Conservation (phyloP, 176 grass and related monocot genomes). For the Tuctoria greenei region DNA sequence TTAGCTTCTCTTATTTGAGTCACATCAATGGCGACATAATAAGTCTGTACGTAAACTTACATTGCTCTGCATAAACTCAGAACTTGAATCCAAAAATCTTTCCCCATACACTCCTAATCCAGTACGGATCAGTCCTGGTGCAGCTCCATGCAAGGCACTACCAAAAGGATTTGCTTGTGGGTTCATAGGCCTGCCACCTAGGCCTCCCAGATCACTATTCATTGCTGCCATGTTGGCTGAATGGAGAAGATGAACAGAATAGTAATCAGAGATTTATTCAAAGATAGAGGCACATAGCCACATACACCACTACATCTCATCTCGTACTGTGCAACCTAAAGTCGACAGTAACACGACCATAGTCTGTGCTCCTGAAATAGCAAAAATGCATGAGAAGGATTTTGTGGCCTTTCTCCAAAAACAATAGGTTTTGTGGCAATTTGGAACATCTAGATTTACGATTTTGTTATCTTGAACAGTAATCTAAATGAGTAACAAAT, state of each 20-base stretch:
- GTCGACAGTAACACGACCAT: neutral
- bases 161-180: slow-evolving; percentile 66
- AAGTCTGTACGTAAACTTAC: slow-evolving; percentile 34
- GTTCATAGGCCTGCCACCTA: slow-evolving; percentile 16
- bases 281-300: neutral
- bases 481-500: neutral
- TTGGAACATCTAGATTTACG: neutral
- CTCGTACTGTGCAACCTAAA: neutral
- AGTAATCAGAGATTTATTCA: slow-evolving; percentile 9
- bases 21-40: neutral
- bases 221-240: slow-evolving; percentile 34
- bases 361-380: neutral
- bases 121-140: slow-evolving; percentile 62
- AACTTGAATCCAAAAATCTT: slow-evolving; percentile 68
- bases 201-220: slow-evolving; percentile 42
- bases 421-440: neutral
- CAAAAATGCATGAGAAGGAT: neutral
- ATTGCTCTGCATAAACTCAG: slow-evolving; percentile 88
- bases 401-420: neutral
- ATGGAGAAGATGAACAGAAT: slow-evolving; percentile 7
- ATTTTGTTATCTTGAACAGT: neutral
- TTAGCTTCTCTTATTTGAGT: slow-evolving; percentile 9
- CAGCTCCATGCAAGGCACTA: slow-evolving; percentile 70
- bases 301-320: neutral
- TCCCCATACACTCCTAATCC: slow-evolving; percentile 71